phyloP scores from a whole-genome alignment of 2,329 filamentous ascomycete genomes.

The Pezicula radicicola region DNA sequence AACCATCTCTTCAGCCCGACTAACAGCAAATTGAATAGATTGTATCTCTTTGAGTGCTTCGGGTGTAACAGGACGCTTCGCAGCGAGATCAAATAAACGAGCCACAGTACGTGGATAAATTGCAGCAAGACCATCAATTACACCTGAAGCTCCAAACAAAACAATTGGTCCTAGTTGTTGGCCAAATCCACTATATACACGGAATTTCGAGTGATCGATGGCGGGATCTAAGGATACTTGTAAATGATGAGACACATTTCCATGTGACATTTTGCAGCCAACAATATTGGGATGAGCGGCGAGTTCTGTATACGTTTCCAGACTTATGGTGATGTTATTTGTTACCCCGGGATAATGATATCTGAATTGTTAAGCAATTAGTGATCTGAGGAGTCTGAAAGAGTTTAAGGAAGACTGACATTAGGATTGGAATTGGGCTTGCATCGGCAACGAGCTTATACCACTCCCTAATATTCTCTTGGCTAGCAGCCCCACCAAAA shows the following conservation, averaged over 20 bases:
- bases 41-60: conserved; percentile 44
- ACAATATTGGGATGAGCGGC: conserved; percentile 62
- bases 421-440: conserved; percentile 57
- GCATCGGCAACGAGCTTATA: conserved; percentile 55
- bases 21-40: conserved; percentile 55
- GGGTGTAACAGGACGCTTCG: conserved; percentile 32
- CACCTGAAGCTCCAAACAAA: conserved; percentile 57
- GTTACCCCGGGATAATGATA: conserved; percentile 60
- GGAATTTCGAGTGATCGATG: conserved; percentile 56
- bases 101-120: conserved; percentile 59
- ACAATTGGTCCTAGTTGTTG: conserved; percentile 61
- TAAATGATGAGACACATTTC: conserved; percentile 57
- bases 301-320: conserved; percentile 52
- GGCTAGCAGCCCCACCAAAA: conserved; percentile 52
- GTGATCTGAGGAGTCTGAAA: neutral
- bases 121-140: conserved; percentile 63
- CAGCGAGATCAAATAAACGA: conserved; percentile 47
- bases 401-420: conserved; percentile 36
- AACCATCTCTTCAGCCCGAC: conserved; percentile 56
- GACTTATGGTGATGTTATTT: conserved; percentile 56
- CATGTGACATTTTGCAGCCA: conserved; percentile 65
- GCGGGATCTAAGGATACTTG: conserved; percentile 55
- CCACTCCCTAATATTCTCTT: conserved; percentile 57
- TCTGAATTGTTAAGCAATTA: conserved; percentile 20
- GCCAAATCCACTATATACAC: conserved; percentile 58